These are phyloP conservation scores for Phytopythium mirpurense DNA, from an alignment of 352 stramenopile species.

Conservation along the genomic window DNA sequence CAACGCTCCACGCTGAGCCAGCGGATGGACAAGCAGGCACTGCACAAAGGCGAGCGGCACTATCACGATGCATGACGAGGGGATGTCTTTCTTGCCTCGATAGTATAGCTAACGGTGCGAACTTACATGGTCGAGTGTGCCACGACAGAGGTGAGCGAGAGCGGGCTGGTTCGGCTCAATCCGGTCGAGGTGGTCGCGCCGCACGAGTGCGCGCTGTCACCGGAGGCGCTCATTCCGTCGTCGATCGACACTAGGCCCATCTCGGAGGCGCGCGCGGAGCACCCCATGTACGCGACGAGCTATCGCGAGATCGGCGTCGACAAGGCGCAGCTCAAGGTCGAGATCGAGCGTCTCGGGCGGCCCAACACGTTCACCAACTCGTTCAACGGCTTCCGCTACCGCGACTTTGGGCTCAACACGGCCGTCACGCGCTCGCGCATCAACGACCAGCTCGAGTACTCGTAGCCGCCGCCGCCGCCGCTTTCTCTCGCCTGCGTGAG, in stretches of 20 bases:
- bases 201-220: conserved; percentile 40
- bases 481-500: neutral
- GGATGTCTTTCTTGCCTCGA: conserved; percentile 1
- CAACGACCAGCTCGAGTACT: conserved; percentile 70
- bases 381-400: conserved; percentile 85
- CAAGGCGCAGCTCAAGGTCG: conserved; percentile 69
- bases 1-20: conserved; percentile 57
- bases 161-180: conserved; percentile 44
- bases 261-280: conserved; percentile 47
- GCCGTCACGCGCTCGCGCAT: conserved; percentile 77
- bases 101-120: neutral
- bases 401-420: conserved; percentile 79
- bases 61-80: too few species aligned
- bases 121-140: neutral
- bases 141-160: conserved; percentile 46
- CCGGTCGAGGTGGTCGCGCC: conserved; percentile 48
- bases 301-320: conserved; percentile 68
- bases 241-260: conserved; percentile 56
- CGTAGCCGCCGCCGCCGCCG: too few species aligned
- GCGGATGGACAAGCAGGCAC: conserved; percentile 66
- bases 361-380: conserved; percentile 77
- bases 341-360: conserved; percentile 50
- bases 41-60: conserved; percentile 47
- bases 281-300: conserved; percentile 74
- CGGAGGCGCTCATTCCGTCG: conserved; percentile 46